Percentiles rank a stretch among this genome's conserved stretches.
Evolutionary conservation across 2,329 filamentous ascomycete genomes (phyloP).

Genomic region (Verticillium albo-atrum): DNA sequence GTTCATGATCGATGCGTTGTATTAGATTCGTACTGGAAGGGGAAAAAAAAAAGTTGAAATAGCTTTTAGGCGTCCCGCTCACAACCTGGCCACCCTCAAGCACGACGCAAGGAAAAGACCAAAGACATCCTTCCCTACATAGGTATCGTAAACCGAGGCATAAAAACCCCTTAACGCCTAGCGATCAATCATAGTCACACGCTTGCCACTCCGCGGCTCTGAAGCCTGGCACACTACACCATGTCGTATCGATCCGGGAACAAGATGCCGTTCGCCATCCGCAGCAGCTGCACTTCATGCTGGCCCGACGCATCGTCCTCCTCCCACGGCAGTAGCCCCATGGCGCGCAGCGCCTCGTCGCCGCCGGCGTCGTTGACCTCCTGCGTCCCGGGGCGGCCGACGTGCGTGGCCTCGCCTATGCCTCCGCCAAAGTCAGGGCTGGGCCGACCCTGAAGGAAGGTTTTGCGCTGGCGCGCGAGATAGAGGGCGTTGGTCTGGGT

Average conservation of each 20-base stretch:
- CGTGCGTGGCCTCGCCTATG: slow-evolving; percentile 26
- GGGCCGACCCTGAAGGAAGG: slow-evolving; percentile 35
- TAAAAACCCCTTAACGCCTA: not conserved
- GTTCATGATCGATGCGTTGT: not conserved
- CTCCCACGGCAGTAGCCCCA: slow-evolving; percentile 37
- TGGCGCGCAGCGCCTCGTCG: slow-evolving; percentile 32
- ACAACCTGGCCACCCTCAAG: no score
- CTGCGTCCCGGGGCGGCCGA: slow-evolving; percentile 28
- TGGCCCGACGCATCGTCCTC: slow-evolving; percentile 27
- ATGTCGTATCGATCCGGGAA: slow-evolving; percentile 33
- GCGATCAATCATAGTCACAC: not conserved
- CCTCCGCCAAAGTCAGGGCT: slow-evolving; percentile 33
- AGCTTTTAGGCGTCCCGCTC: not conserved
- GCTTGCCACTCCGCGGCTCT: not conserved
- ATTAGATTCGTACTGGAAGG: not conserved
- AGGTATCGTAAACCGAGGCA: no score
- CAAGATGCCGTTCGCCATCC: slow-evolving; percentile 33
- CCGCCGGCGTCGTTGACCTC: slow-evolving; percentile 34
- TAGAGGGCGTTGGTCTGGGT: slow-evolving; percentile 56
- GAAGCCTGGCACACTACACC: not conserved
- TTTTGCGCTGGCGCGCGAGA: slow-evolving; percentile 48
- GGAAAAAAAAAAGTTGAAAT: not conserved
- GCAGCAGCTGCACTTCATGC: slow-evolving; percentile 27
- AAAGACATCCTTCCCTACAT: no score
- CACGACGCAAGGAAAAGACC: no score